These are phyloP conservation scores for Raddia guianensis DNA, from an alignment of 176 grass and related monocot species.

Conservation along the genomic window DNA sequence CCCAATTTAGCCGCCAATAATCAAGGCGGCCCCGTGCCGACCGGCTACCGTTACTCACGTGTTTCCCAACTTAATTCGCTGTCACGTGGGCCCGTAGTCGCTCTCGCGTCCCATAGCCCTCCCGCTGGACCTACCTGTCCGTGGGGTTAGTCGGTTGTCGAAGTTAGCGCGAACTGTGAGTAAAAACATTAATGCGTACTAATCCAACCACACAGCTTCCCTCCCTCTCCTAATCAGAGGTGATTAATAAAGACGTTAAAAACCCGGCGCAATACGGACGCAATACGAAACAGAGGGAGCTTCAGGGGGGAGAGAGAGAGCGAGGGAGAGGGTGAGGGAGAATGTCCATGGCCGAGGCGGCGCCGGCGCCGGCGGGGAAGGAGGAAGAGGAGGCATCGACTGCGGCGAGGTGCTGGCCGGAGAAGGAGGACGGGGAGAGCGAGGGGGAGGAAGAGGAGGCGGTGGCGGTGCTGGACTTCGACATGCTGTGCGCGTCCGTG, in stretches of 20 bases:
- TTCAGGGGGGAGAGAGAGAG: conserved; percentile 1
- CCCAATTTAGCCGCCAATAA: conserved; percentile 30
- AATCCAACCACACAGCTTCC: conserved; percentile 10
- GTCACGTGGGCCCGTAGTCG: background rate
- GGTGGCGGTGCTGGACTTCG: conserved; percentile 82
- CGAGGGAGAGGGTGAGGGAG: background rate
- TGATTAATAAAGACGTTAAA: conserved; percentile 52
- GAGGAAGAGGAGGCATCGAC: conserved; percentile 23
- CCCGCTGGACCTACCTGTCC: conserved; percentile 25
- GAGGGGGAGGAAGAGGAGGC: conserved; percentile 42
- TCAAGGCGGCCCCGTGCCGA: background rate
- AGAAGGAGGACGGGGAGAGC: conserved; percentile 31
- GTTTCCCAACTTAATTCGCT: rapidly evolving
- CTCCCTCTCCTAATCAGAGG: conserved; percentile 20
- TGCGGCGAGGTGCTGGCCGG: conserved; percentile 15
- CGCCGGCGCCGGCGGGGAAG: background rate
- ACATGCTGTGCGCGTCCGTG: conserved; percentile 94
- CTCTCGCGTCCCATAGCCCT: background rate
- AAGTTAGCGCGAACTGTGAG: background rate
- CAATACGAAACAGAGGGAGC: background rate
- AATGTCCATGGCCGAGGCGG: conserved; percentile 1
- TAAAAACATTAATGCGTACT: conserved; percentile 3
- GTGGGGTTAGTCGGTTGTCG: background rate
- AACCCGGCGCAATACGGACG: conserved; percentile 35
- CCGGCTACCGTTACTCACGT: background rate